These are phyloP conservation scores for Penicillium psychrosexuale DNA, from an alignment of 2,329 filamentous ascomycete species.

Conservation along the genomic window DNA sequence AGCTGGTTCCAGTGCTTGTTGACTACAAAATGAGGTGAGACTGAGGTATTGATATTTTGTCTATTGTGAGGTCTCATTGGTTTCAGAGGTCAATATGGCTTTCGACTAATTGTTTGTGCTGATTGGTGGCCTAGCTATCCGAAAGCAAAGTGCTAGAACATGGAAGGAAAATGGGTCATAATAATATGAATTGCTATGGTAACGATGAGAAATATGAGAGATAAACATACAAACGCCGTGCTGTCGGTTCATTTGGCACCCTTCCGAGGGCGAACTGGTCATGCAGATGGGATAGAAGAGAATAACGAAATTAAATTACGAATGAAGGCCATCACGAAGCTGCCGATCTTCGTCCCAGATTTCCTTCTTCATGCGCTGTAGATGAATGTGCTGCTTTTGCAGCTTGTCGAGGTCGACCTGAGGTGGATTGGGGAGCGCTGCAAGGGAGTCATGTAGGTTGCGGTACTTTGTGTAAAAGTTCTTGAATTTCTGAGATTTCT, in stretches of 20 bases:
- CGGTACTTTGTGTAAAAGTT: conserved; percentile 58
- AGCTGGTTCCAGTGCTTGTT: background rate
- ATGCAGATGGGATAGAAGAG: conserved; percentile 4
- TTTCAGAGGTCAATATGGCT: background rate
- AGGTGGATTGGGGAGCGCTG: conserved; percentile 42
- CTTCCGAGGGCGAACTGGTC: background rate
- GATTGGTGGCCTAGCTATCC: background rate
- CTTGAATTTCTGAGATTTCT: conserved; percentile 52
- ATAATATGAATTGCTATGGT: conserved; percentile 8
- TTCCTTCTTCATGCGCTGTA: conserved; percentile 58
- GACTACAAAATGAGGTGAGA: background rate
- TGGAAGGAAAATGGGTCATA: conserved; percentile 1
- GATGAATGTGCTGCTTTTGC: conserved; percentile 52
- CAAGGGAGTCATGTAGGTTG: conserved; percentile 51
- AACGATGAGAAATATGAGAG: conserved; percentile 1
- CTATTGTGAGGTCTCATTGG: background rate
- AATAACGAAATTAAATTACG: conserved; percentile 8
- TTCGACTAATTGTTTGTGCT: background rate
- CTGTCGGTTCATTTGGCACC: conserved; percentile 4
- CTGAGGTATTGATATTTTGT: background rate
- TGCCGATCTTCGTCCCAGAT: conserved; percentile 49
- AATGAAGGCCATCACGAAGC: conserved; percentile 26
- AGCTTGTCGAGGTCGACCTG: conserved; percentile 53
- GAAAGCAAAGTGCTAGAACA: conserved; percentile 2
- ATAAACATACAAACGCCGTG: conserved; percentile 1